Conservation (phyloP, 2,329 filamentous ascomycete species). For the Fusarium caatingaense region DNA sequence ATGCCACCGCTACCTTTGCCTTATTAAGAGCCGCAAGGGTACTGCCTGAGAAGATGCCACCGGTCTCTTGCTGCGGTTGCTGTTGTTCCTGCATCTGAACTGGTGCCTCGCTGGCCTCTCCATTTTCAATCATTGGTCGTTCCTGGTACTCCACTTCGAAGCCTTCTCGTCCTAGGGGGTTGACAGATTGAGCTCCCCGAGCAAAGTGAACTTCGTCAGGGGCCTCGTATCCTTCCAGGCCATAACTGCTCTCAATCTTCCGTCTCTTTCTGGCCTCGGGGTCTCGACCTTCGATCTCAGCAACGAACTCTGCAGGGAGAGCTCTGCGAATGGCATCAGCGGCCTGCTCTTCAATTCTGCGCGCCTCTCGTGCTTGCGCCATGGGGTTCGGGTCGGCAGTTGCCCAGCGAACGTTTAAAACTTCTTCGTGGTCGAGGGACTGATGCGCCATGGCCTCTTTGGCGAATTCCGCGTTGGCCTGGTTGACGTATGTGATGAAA, state of each 20-base stretch:
- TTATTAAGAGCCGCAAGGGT: slow-evolving; percentile 82
- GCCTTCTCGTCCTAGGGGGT: slow-evolving; percentile 67
- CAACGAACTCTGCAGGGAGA: slow-evolving; percentile 88
- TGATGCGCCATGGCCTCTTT: slow-evolving; percentile 98
- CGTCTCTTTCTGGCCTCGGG: slow-evolving; percentile 87
- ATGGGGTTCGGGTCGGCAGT: slow-evolving; percentile 96
- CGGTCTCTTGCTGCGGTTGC: slow-evolving; percentile 52
- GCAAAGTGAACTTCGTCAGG: slow-evolving; percentile 95
- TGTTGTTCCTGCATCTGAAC: slow-evolving; percentile 51
- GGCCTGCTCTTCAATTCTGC: slow-evolving; percentile 92
- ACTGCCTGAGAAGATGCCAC: slow-evolving; percentile 82
- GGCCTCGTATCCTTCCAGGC: slow-evolving; percentile 90
- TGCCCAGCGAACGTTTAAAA: slow-evolving; percentile 96
- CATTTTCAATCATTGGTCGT: slow-evolving; percentile 67
- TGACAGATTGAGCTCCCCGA: slow-evolving; percentile 75
- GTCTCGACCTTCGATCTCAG: slow-evolving; percentile 92
- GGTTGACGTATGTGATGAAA: slow-evolving; percentile 94
- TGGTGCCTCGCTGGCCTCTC: slow-evolving; percentile 58
- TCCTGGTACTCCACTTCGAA: slow-evolving; percentile 73
- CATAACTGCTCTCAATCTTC: slow-evolving; percentile 90
- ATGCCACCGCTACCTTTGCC: slow-evolving; percentile 64
- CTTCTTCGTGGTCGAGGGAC: slow-evolving; percentile 88
- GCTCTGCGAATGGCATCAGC: slow-evolving; percentile 92
- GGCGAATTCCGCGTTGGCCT: slow-evolving; percentile 89
- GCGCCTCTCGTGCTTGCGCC: slow-evolving; percentile 90